A percentile compares a stretch with the other conserved stretches of the same genome.
These are phyloP conservation scores for Cenchrus purpureus DNA, from an alignment of 176 grass and related monocot genomes.

Conservation along the genomic window DNA sequence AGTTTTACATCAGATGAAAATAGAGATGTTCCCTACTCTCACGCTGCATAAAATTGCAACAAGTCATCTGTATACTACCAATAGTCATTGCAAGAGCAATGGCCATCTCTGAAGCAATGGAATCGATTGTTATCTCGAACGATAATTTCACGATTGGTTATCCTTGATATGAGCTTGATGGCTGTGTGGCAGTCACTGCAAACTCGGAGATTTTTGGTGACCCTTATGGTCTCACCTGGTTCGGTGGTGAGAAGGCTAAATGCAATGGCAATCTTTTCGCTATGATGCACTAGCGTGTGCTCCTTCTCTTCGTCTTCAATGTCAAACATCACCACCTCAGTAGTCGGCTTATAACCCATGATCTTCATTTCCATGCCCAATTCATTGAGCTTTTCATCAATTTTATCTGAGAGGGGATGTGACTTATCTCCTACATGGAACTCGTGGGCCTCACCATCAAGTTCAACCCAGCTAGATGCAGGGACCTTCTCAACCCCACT, in stretches of 20 bases:
- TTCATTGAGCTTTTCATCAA: conserved; percentile 58
- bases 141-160: conserved; percentile 54
- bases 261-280: conserved; percentile 70
- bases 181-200: conserved; percentile 63
- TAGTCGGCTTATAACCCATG: conserved; percentile 65
- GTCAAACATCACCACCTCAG: conserved; percentile 72
- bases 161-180: conserved; percentile 66
- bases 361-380: conserved; percentile 61
- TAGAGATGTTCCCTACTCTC: neutral
- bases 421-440: conserved; percentile 68
- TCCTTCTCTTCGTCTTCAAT: conserved; percentile 74
- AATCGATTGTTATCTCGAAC: conserved; percentile 69
- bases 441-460: conserved; percentile 55
- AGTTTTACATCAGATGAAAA: conserved; percentile 14
- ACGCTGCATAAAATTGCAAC: conserved; percentile 20
- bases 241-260: conserved; percentile 52
- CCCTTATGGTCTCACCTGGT: conserved; percentile 57
- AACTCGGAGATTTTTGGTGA: conserved; percentile 68
- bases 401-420: conserved; percentile 51
- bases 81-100: conserved; percentile 70
- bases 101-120: conserved; percentile 74
- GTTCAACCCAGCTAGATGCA: conserved; percentile 71
- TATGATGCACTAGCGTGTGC: conserved; percentile 66
- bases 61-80: conserved; percentile 42
- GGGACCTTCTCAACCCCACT: conserved; percentile 56